A percentile compares a stretch with the other conserved stretches of the same genome.
Conservation (phyloP, 768 basidiomycete genomes). For the Podaxis sp. region DNA sequence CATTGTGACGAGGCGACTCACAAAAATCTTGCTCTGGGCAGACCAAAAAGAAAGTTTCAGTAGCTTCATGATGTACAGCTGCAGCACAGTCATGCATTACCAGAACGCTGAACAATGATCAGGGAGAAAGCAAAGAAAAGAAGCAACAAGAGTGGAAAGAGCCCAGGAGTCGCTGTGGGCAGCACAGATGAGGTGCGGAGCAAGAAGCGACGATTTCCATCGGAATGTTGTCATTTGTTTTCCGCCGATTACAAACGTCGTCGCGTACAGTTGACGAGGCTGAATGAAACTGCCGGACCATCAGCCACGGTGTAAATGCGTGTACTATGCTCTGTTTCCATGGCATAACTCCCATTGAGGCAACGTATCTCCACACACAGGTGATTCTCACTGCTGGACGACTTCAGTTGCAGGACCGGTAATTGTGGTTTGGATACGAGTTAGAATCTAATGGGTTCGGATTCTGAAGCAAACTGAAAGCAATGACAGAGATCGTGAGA, state of each 20-base stretch:
- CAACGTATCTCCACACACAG: background rate
- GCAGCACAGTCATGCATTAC: constrained; percentile 1
- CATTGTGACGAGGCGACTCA: constrained; percentile 14
- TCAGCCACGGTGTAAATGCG: background rate
- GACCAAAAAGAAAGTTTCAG: constrained; percentile 20
- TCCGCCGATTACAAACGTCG: background rate
- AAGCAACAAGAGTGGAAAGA: background rate
- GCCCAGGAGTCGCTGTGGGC: background rate
- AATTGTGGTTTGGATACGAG: background rate
- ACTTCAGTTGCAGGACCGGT: background rate
- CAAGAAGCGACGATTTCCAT: background rate
- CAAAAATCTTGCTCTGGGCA: constrained; percentile 23
- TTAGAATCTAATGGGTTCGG: background rate
- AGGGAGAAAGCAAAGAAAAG: background rate
- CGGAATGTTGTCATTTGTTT: background rate
- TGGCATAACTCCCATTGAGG: constrained; percentile 1
- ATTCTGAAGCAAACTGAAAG: background rate
- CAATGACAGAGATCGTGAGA: background rate
- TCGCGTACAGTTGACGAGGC: background rate
- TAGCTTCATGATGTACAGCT: constrained; percentile 3
- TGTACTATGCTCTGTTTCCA: constrained; percentile 8
- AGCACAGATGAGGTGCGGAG: background rate
- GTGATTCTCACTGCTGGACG: background rate
- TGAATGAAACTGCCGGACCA: background rate
- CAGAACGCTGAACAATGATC: background rate